Evolutionary conservation across 192 early-diverging fungal species (phyloP).

Genomic region (Backusella tuberculispora): DNA sequence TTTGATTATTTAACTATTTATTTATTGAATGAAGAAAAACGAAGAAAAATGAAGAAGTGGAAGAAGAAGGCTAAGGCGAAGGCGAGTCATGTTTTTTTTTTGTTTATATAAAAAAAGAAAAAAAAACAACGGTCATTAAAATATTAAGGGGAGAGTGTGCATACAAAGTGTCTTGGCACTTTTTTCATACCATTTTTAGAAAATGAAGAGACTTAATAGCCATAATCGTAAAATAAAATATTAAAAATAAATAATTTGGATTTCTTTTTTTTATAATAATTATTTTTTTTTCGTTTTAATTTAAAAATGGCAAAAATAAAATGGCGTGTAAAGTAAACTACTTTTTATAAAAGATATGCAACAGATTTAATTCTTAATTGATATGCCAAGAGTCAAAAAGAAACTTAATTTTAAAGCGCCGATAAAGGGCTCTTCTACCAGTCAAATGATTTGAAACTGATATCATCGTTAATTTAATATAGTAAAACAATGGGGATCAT

Average conservation of each 20-base stretch:
- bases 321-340: not conserved
- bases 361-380: slow-evolving; percentile 14
- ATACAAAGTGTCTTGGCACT: slow-evolving; percentile 18
- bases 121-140: slow-evolving; percentile 8
- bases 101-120: not conserved
- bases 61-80: not conserved
- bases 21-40: not conserved
- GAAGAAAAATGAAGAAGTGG: not conserved
- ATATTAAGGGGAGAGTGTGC: slow-evolving; percentile 14
- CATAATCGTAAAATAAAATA: not conserved
- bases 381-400: slow-evolving; percentile 13
- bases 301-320: not conserved
- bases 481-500: not conserved
- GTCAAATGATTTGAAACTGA: slow-evolving; percentile 13
- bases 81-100: not conserved
- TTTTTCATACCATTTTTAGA: slow-evolving; percentile 14
- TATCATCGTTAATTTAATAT: not conserved
- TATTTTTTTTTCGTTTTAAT: not conserved
- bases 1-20: not conserved
- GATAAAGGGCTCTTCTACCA: not conserved
- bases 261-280: not conserved
- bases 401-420: slow-evolving; percentile 14
- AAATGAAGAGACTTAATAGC: slow-evolving; percentile 5
- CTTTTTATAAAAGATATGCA: not conserved
- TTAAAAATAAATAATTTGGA: not conserved